A percentile compares a stretch with the other conserved stretches of the same genome.
Evolutionary conservation across 176 grass and related monocot species (phyloP).

Genomic region (Paspalum vaginatum): DNA sequence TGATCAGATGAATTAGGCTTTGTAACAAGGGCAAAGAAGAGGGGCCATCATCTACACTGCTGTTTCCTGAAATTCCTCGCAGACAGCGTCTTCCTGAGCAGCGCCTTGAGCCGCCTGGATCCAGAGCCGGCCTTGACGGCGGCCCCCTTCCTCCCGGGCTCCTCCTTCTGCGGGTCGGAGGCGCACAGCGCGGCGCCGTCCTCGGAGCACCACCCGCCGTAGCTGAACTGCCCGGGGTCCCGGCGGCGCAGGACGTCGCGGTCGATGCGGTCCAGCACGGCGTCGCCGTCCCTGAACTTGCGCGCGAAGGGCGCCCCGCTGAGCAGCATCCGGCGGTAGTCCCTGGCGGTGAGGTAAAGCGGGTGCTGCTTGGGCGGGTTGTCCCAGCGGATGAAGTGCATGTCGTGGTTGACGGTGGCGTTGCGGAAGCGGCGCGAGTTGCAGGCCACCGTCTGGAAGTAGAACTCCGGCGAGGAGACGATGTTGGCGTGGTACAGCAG

Average conservation of each 20-base stretch:
- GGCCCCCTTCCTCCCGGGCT: conserved; percentile 28
- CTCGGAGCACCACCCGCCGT: conserved; percentile 88
- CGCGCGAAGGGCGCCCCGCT: conserved; percentile 75
- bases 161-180: conserved; percentile 43
- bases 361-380: conserved; percentile 97
- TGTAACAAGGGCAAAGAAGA: too few relatives aligned
- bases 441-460: conserved; percentile 98
- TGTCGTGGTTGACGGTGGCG: conserved; percentile 77
- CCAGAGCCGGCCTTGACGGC: conserved; percentile 68
- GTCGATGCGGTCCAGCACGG: conserved; percentile 84
- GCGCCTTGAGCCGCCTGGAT: conserved; percentile 68
- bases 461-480: conserved; percentile 93
- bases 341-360: conserved; percentile 62
- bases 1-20: conserved; percentile 37
- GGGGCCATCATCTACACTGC: conserved; percentile 62
- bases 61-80: conserved; percentile 53
- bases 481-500: conserved; percentile 95
- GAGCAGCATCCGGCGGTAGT: conserved; percentile 80
- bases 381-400: conserved; percentile 86
- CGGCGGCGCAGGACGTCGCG: conserved; percentile 69
- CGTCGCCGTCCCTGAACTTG: conserved; percentile 75
- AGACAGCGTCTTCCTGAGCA: conserved; percentile 58
- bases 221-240: conserved; percentile 47
- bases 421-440: conserved; percentile 70
- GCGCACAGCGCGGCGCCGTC: conserved; percentile 42